Conservation (phyloP, 768 basidiomycete genomes). For the Boletales sp. region DNA sequence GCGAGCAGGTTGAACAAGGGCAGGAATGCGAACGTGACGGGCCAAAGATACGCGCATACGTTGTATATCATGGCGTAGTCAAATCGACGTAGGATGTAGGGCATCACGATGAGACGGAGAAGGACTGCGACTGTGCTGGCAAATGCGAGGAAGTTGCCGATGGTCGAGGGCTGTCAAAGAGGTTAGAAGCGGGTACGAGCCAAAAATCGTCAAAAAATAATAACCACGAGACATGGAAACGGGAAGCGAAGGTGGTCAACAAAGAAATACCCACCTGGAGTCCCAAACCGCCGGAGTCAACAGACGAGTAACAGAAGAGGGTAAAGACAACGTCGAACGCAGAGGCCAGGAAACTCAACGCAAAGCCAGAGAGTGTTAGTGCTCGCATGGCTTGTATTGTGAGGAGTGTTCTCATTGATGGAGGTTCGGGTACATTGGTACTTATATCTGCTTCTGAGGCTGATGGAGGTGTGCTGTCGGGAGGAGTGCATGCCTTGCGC, state of each 20-base stretch:
- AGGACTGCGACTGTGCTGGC: slow-evolving; percentile 44
- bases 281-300: slow-evolving; percentile 49
- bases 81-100: slow-evolving; percentile 21
- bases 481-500: background rate
- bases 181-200: background rate
- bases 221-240: too few species aligned
- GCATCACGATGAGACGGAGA: slow-evolving; percentile 49
- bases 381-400: slow-evolving; percentile 48
- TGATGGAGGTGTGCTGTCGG: background rate
- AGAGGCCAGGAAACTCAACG: slow-evolving; percentile 47
- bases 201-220: too few species aligned
- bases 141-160: slow-evolving; percentile 52
- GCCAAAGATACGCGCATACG: slow-evolving; percentile 7
- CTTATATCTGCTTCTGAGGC: background rate
- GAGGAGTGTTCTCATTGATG: slow-evolving; percentile 34
- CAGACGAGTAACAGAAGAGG: slow-evolving; percentile 42
- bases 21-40: background rate
- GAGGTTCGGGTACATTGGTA: slow-evolving; percentile 1
- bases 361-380: slow-evolving; percentile 45
- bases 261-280: slow-evolving; percentile 39
- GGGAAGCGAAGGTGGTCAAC: too few species aligned
- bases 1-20: slow-evolving; percentile 5
- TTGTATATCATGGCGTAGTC: slow-evolving; percentile 5
- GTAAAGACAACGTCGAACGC: slow-evolving; percentile 45
- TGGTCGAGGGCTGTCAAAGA: slow-evolving; percentile 42